Evolutionary conservation across 345 rosid genomes (phyloP), one percentile per base, ranked within the genome.

Genomic region (Boechera divaricarpa): DNA sequence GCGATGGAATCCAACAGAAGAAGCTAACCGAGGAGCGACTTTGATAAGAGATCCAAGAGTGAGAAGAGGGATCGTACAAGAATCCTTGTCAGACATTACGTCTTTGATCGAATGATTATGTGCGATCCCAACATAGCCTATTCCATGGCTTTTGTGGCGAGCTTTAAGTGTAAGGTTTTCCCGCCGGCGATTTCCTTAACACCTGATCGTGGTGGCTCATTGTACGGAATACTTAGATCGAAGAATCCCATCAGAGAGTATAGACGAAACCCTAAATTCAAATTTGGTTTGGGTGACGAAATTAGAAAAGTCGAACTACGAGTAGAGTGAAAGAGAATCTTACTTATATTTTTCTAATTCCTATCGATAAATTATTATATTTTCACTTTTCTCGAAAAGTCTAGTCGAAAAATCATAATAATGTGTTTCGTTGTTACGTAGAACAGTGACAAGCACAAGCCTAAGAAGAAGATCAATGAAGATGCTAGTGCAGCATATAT

Each of bases 1-100:
- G 15, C 97, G 97, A 80, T 89, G 97, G 86, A 89, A 64, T 31
- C 78, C 79, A 51, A 89, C 89, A 52, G 99, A 89, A 52, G 90
- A 82, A 62, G 86, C 72, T 71, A 91, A 78, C 1, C 86, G 74
- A 8, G 94, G 96, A 21, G 89, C 84, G 29, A 80, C 44, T 44
- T 83, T 83, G 49, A 92, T 82, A 45, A 92, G 89, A 53, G 92
- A 79, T 24, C 90, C 87, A 24, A 89, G 87, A 2, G 93, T 85
- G 47, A 91, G 86, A 39, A 82, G 86, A 42, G 70, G 77, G 10
- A 76, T 80, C 72, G 76, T 45, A 10, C 77, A 75, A 10, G 85
- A 31, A 63, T 76, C 80, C 12, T 72, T 71, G 0, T 76, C 71
- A 8, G 81, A 70, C 80, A 70, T 76, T 18, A 48, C 32, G 31